Evolutionary conservation across 2,329 filamentous ascomycete species (phyloP).

Genomic region (Coleophoma eucalyptorum): DNA sequence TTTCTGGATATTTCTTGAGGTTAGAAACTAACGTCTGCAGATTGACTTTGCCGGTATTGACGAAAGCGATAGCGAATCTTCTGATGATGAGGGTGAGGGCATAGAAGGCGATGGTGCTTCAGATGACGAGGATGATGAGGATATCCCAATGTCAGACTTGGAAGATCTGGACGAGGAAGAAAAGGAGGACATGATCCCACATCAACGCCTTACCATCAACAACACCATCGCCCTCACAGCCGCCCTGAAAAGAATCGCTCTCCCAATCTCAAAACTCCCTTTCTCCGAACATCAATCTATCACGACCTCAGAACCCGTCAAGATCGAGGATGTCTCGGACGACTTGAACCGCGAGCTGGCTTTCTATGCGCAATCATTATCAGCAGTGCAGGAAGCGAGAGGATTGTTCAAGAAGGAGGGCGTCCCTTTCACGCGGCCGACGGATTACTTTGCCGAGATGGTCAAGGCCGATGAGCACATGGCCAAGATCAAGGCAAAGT

Average conservation of each 20-base stretch:
- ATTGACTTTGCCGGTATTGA: constrained; percentile 52
- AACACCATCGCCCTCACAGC: constrained; percentile 84
- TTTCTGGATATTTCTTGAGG: too few species aligned
- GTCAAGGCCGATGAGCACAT: constrained; percentile 98
- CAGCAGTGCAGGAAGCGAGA: constrained; percentile 72
- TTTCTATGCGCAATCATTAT: constrained; percentile 86
- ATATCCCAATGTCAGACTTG: constrained; percentile 85
- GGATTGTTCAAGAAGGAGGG: constrained; percentile 75
- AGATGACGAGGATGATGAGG: constrained; percentile 75
- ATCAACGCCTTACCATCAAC: constrained; percentile 95
- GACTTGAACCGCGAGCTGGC: constrained; percentile 89
- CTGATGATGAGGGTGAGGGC: constrained; percentile 39
- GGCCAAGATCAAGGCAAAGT: constrained; percentile 91
- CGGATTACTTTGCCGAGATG: constrained; percentile 99
- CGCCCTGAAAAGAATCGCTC: constrained; percentile 73
- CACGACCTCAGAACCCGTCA: constrained; percentile 61
- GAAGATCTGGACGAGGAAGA: constrained; percentile 76
- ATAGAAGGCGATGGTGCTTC: constrained; percentile 51
- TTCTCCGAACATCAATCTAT: constrained; percentile 84
- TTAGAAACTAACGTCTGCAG: constrained; percentile 22
- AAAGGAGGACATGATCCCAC: constrained; percentile 80
- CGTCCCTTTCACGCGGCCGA: constrained; percentile 80
- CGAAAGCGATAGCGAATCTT: constrained; percentile 55
- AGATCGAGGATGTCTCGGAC: constrained; percentile 81
- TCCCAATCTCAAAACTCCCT: constrained; percentile 64